Evolutionary conservation across 148 eudicot species (phyloP).

Genomic region (Rhododendron simsii): DNA sequence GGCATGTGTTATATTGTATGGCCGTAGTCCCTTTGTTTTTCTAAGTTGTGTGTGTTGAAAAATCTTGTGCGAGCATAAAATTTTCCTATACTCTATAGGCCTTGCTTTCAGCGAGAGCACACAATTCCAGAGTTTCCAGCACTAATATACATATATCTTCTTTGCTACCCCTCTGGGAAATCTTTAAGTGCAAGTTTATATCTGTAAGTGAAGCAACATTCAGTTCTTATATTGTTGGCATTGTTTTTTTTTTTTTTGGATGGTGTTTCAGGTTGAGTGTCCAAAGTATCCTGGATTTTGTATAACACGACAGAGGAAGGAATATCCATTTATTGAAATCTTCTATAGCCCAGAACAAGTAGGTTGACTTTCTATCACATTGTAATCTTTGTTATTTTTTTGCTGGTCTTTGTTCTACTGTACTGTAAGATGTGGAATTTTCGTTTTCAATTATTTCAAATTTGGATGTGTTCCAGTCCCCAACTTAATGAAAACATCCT

Average conservation of each 20-base stretch:
- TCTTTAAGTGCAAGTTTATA: not conserved
- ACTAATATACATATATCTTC: not conserved
- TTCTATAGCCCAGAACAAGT: constrained; percentile 95
- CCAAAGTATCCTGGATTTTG: constrained; percentile 98
- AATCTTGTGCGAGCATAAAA: too few species aligned
- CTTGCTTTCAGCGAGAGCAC: not conserved
- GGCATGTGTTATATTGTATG: not conserved
- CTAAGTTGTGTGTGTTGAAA: not conserved
- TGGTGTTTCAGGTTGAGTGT: constrained; percentile 82
- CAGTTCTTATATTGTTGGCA: not conserved
- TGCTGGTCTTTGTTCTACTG: not conserved
- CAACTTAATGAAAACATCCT: not conserved
- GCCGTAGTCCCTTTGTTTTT: not conserved
- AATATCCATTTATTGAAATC: constrained; percentile 89
- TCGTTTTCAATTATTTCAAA: not conserved
- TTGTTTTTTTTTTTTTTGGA: not conserved
- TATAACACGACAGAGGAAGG: constrained; percentile 78
- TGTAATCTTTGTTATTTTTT: not conserved
- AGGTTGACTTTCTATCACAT: constrained; percentile 14
- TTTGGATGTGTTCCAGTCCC: not conserved
- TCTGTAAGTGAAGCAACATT: not conserved
- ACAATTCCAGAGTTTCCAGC: not conserved
- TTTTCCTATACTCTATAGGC: not conserved
- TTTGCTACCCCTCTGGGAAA: not conserved
- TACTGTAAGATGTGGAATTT: not conserved